Evolutionary conservation across 805 yeast genomes (phyloP), one percentile per base, ranked within the genome.

Genomic region (Peterozyma toletana): DNA sequence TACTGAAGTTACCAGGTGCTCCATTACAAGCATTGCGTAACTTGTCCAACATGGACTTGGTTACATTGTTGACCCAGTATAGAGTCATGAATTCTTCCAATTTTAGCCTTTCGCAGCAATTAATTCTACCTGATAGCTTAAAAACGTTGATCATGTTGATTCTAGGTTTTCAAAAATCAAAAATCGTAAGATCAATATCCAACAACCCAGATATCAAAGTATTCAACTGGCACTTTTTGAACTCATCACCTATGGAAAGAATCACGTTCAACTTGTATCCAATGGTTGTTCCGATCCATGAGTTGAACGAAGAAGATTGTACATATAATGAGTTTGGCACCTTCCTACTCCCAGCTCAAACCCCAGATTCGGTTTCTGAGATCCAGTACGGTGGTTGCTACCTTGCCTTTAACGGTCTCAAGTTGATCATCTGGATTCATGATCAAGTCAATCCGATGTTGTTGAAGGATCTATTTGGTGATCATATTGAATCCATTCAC

Each of bases 101-200:
- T 21, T 62, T 70, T 39, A 62, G 68, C 0, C 63, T 74, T 5
- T 71, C 79, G 11, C 75, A 79, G 11, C 88, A 85, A 55, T 67
- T 93, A 48, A 73, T 91, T 5, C 69, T 91, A 59, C 98, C 99
- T 0, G 86, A 84, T 38, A 77, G 91, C 9, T 67, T 93, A 53
- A 77, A 78, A 46, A 78, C 86, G 37, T 67, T 91, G 43, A 79
- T 91, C 9, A 73, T 81, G 53, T 79, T 75, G 52, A 57, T 85
- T 40, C 68, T 89, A 41, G 70, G 91, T 0, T 78, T 89, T 47
- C 72, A 80, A 50, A 93, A 91, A 58, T 58, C 84, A 1, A 72
- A 68, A 42, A 79, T 88, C 1, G 70, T 90, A 27, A 67, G 78
- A 39, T 74, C 71, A 15, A 63, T 71, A 9, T 64, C 71, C 10